A percentile compares a stretch with the other conserved stretches of the same genome.
phyloP scores from a whole-genome alignment of 2,329 filamentous ascomycete species.

The Aspergillus sojae region DNA sequence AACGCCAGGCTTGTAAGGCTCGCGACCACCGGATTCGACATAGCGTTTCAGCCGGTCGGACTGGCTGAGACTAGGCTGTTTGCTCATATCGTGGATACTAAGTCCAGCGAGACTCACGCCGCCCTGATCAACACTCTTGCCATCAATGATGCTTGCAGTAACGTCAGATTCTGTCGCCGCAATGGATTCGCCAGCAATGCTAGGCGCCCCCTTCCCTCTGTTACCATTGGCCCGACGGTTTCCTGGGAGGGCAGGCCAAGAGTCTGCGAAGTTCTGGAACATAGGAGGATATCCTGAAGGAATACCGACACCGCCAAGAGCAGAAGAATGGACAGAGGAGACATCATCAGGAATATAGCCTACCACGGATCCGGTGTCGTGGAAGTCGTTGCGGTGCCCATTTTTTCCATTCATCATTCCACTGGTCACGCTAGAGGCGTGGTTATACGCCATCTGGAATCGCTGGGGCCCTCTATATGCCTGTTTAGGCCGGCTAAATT shows the following conservation, averaged over 20 bases:
- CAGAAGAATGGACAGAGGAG: conserved; percentile 90
- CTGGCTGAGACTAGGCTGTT: conserved; percentile 74
- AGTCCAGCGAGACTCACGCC: conserved; percentile 88
- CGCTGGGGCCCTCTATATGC: conserved; percentile 86
- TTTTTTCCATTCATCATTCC: conserved; percentile 56
- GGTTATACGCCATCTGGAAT: conserved; percentile 78
- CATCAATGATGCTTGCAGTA: conserved; percentile 74
- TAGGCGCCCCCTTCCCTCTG: conserved; percentile 70
- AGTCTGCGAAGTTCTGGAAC: conserved; percentile 91
- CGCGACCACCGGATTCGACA: conserved; percentile 79
- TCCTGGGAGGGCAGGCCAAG: conserved; percentile 82
- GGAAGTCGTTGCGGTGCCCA: conserved; percentile 55
- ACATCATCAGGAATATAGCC: conserved; percentile 97
- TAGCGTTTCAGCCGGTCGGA: conserved; percentile 93
- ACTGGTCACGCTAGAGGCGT: conserved; percentile 62
- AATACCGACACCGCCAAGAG: conserved; percentile 81
- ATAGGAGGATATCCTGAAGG: conserved; percentile 85
- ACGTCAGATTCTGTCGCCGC: conserved; percentile 89
- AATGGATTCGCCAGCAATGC: conserved; percentile 87
- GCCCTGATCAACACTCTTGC: conserved; percentile 73
- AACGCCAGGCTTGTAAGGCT: conserved; percentile 54
- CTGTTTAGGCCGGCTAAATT: conserved; percentile 92
- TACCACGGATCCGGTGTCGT: conserved; percentile 83
- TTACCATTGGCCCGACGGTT: conserved; percentile 65
- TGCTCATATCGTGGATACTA: conserved; percentile 69